A percentile compares a stretch with the other conserved stretches of the same genome.
Evolutionary conservation across 2,329 filamentous ascomycete genomes (phyloP).

Genomic region (Phoma sp.): DNA sequence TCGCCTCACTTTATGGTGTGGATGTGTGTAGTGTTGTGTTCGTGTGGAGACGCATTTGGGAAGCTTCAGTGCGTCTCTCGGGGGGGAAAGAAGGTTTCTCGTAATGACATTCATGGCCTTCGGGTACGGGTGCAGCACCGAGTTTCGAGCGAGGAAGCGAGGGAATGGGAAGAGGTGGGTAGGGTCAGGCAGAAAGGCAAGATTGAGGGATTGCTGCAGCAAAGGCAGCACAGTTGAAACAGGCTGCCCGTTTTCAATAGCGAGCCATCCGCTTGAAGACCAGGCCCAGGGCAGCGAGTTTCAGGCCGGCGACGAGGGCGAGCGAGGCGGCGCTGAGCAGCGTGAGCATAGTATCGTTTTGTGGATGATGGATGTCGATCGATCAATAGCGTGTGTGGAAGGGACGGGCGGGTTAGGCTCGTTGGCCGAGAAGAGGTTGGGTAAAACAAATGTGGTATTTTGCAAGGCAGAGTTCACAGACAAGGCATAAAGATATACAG

Average conservation of each 20-base stretch:
- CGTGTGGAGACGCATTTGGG: too few species aligned
- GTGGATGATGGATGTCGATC: background rate
- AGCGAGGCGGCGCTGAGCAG: constrained; percentile 20
- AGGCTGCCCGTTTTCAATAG: constrained; percentile 17
- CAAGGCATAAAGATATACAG: background rate
- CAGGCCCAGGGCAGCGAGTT: constrained; percentile 39
- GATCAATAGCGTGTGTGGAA: too few species aligned
- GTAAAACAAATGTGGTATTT: too few species aligned
- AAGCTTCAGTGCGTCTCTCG: too few species aligned
- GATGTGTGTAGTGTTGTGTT: too few species aligned
- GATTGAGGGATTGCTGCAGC: background rate
- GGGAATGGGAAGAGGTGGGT: too few species aligned
- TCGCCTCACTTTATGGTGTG: background rate
- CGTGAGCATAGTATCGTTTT: constrained; percentile 3
- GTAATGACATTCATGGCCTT: too few species aligned
- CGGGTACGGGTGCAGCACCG: background rate
- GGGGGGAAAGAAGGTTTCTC: too few species aligned
- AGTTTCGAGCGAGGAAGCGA: background rate
- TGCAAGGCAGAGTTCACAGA: too few species aligned
- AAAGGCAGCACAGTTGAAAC: background rate
- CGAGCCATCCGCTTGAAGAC: constrained; percentile 35
- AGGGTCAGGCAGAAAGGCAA: background rate
- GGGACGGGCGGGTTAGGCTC: too few species aligned
- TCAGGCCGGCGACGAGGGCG: constrained; percentile 35
- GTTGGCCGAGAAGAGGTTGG: too few species aligned